Percentiles rank a stretch among this genome's conserved stretches.
These are phyloP conservation scores for Eucalyptus decipiens DNA, from an alignment of 345 rosid species.

Conservation along the genomic window DNA sequence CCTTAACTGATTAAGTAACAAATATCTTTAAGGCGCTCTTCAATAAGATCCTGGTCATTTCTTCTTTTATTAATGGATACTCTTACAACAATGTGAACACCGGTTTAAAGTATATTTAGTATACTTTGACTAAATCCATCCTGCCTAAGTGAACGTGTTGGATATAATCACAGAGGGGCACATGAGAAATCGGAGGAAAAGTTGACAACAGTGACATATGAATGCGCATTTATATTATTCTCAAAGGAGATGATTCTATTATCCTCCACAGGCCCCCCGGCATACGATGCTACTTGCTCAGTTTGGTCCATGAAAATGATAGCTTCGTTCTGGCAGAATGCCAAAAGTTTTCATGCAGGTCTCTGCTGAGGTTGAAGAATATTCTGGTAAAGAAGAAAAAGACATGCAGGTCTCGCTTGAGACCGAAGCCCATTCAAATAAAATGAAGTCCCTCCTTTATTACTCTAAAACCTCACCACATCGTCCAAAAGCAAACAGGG, in stretches of 20 bases:
- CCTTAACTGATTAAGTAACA: background rate
- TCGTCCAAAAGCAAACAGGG: background rate
- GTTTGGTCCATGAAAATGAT: background rate
- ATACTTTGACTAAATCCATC: background rate
- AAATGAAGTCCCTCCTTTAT: background rate
- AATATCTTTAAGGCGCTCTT: background rate
- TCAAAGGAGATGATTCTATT: background rate
- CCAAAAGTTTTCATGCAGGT: background rate
- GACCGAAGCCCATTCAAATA: background rate
- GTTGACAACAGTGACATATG: background rate
- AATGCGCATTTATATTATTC: background rate
- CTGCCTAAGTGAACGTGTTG: background rate
- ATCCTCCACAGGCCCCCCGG: background rate
- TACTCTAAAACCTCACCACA: background rate
- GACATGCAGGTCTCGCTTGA: background rate
- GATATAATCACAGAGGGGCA: background rate
- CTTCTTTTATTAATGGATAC: background rate
- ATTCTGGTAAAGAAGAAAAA: background rate
- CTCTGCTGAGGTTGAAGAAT: background rate
- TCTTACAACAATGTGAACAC: background rate
- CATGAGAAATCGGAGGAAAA: background rate
- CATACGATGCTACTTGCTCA: background rate
- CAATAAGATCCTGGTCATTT: background rate
- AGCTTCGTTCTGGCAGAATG: background rate
- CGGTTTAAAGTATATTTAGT: background rate